phyloP scores from a whole-genome alignment of 345 rosid species.

The Sisymbrium irio region DNA sequence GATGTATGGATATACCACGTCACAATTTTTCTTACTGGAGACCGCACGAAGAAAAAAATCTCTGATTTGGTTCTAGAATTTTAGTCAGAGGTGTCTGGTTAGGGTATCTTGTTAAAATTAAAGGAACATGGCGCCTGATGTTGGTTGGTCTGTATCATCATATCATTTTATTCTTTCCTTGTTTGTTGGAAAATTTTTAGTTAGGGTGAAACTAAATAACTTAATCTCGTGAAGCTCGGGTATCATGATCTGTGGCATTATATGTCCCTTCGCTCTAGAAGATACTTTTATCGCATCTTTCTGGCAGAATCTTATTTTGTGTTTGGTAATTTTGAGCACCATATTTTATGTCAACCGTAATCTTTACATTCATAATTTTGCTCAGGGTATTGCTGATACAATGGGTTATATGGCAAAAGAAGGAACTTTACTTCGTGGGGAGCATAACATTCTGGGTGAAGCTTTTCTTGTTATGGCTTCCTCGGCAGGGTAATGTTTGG shows the following conservation, averaged over 20 bases:
- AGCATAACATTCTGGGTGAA: conserved; percentile 94
- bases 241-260: background rate
- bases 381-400: conserved; percentile 78
- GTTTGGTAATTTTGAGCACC: background rate
- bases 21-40: background rate
- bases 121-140: background rate
- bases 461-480: conserved; percentile 97
- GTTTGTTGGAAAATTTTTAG: background rate
- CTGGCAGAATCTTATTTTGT: background rate
- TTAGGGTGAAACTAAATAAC: background rate
- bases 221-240: background rate
- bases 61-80: background rate
- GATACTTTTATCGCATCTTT: background rate
- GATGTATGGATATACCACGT: background rate
- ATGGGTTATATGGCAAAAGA: conserved; percentile 82
- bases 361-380: conserved; percentile 12
- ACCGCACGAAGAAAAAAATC: background rate
- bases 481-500: conserved; percentile 55
- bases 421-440: conserved; percentile 73
- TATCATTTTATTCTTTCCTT: background rate
- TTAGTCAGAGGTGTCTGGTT: conserved; percentile 6
- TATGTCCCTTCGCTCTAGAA: background rate
- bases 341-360: conserved; percentile 28
- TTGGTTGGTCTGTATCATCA: conserved; percentile 6
- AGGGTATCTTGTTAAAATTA: conserved; percentile 1